Evolutionary conservation across 2,329 filamentous ascomycete genomes (phyloP).

Genomic region (Stemphylium lycopersici): DNA sequence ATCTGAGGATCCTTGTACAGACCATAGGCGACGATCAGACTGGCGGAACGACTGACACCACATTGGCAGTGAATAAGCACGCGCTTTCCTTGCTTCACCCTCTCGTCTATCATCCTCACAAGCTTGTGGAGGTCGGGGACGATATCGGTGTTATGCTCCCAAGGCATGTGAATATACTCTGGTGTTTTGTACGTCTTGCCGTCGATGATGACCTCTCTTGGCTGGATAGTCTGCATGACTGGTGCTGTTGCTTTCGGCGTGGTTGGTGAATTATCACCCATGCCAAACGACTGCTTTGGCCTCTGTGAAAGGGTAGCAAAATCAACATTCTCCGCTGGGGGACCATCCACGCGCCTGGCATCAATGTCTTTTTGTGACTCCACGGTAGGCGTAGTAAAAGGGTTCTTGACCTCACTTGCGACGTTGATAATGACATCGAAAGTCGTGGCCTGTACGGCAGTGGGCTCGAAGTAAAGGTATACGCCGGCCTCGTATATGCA

Average conservation of each 20-base stretch:
- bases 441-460: constrained; percentile 73
- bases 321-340: constrained; percentile 44
- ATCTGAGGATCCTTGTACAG: constrained; percentile 78
- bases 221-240: constrained; percentile 39
- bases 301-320: constrained; percentile 41
- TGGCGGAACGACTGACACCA: constrained; percentile 83
- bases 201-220: constrained; percentile 33
- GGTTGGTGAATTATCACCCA: constrained; percentile 50
- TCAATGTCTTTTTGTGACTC: constrained; percentile 45
- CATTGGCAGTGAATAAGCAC: constrained; percentile 86
- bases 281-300: constrained; percentile 35
- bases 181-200: constrained; percentile 56
- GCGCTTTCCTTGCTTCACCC: constrained; percentile 74
- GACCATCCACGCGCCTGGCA: constrained; percentile 43
- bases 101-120: constrained; percentile 76
- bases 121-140: constrained; percentile 75
- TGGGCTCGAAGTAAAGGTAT: constrained; percentile 80
- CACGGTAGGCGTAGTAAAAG: constrained; percentile 58
- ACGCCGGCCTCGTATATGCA: constrained; percentile 81
- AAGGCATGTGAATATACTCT: constrained; percentile 85
- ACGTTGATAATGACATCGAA: constrained; percentile 89
- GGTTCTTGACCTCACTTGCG: constrained; percentile 79
- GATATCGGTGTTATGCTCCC: constrained; percentile 90
- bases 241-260: constrained; percentile 62
- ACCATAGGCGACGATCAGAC: constrained; percentile 84